Conservation (phyloP, 2,329 filamentous ascomycete species). For the Arthrobotrys entomopaga region DNA sequence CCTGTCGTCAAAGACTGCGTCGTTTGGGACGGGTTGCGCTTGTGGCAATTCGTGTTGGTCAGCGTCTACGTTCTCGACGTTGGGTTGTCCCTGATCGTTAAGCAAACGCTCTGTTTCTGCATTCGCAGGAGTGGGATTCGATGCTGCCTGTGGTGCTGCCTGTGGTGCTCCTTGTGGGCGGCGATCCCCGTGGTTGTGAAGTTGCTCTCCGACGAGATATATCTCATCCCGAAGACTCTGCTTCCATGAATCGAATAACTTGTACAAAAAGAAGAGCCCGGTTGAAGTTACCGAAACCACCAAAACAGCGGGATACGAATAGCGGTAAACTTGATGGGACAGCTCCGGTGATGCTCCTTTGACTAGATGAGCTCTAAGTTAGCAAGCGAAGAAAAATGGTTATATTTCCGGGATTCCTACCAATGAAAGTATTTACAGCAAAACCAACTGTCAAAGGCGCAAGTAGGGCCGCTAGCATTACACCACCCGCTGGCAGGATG, state of each 20-base stretch:
- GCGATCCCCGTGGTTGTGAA: conserved; percentile 89
- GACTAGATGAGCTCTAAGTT: conserved; percentile 37
- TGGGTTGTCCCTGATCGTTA: conserved; percentile 21
- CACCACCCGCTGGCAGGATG: conserved; percentile 76
- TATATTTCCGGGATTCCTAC: conserved; percentile 44
- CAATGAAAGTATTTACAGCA: conserved; percentile 63
- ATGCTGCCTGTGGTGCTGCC: not conserved
- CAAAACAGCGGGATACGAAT: conserved; percentile 75
- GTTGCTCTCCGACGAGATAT: conserved; percentile 89
- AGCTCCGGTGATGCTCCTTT: conserved; percentile 57
- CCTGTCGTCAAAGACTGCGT: conserved; percentile 13
- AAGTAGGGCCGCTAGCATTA: conserved; percentile 72
- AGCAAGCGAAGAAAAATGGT: not conserved
- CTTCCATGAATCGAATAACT: conserved; percentile 79
- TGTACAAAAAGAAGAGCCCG: conserved; percentile 58
- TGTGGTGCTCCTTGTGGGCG: conserved; percentile 17
- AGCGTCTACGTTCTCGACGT: conserved; percentile 4
- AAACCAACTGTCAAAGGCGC: conserved; percentile 72
- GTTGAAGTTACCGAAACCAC: conserved; percentile 61
- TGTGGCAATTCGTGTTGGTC: conserved; percentile 14
- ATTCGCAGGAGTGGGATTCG: not conserved
- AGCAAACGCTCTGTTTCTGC: conserved; percentile 33
- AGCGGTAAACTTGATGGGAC: conserved; percentile 66
- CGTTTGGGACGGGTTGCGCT: conserved; percentile 9
- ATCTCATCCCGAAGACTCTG: conserved; percentile 89